Percentiles rank a stretch among this genome's conserved stretches.
phyloP scores from a whole-genome alignment of 208 protist species.

The Trypanosomatidae sp. region DNA sequence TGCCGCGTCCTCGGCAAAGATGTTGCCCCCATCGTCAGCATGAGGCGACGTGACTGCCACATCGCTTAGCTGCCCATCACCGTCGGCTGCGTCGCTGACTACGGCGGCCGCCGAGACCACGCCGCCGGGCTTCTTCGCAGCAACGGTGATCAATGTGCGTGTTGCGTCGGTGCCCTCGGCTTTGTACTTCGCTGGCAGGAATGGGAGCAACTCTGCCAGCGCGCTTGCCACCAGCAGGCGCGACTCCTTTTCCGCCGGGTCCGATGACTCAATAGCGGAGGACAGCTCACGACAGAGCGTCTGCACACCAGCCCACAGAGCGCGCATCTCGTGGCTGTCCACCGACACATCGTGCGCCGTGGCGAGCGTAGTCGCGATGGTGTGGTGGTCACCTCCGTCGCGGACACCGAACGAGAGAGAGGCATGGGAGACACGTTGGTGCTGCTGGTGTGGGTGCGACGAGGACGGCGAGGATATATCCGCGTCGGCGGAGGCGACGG shows the following conservation, averaged over 20 bases:
- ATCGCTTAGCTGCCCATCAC: not conserved
- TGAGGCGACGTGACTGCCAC: not conserved
- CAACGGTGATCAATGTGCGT: not conserved
- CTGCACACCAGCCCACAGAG: constrained; percentile 4
- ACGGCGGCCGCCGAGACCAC: not conserved
- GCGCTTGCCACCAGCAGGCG: constrained; percentile 20
- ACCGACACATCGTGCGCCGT: not conserved
- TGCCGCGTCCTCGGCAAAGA: constrained; percentile 19
- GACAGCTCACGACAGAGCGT: constrained; percentile 11
- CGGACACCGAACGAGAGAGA: not conserved
- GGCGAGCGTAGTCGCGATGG: not conserved
- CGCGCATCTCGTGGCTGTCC: constrained; percentile 17
- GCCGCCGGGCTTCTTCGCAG: not conserved
- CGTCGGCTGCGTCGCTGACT: not conserved
- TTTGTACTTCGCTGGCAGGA: constrained; percentile 20
- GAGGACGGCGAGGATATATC: not conserved
- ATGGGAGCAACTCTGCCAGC: constrained; percentile 18
- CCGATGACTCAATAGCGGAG: not conserved
- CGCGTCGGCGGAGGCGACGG: not conserved
- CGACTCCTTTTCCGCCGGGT: not conserved
- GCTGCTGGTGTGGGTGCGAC: not conserved
- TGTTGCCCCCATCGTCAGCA: not conserved
- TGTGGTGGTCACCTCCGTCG: not conserved
- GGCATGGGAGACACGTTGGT: not conserved
- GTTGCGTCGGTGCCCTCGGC: not conserved